These are phyloP conservation scores for Puccinia horiana DNA, from an alignment of 1,284 basidiomycete genomes.

Conservation along the genomic window DNA sequence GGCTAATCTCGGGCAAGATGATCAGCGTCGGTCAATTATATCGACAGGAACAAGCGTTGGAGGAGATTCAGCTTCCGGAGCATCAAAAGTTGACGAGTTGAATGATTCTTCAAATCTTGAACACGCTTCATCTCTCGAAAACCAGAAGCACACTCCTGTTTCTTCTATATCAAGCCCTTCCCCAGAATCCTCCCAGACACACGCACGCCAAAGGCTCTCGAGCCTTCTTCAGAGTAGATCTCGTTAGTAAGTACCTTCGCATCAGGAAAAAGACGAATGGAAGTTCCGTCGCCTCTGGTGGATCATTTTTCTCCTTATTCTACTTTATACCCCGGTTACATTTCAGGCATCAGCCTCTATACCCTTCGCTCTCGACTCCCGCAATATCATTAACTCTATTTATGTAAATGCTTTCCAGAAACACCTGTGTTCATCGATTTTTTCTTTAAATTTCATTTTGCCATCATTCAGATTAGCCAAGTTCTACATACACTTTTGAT, in stretches of 20 bases:
- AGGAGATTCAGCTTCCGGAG: neutral
- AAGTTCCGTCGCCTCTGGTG: neutral
- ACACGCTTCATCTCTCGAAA: neutral
- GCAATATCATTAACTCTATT: no score
- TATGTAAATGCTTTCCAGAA: no score
- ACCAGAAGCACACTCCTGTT: neutral
- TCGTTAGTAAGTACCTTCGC: neutral
- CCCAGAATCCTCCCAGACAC: neutral
- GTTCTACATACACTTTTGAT: neutral
- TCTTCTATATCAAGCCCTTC: neutral
- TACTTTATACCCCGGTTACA: no score
- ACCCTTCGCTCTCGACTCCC: no score
- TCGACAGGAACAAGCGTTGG: constrained; percentile 10
- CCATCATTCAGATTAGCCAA: neutral
- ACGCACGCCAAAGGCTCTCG: constrained; percentile 21
- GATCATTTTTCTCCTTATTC: neutral
- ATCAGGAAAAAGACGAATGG: no score
- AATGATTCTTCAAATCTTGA: neutral
- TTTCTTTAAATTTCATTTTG: neutral
- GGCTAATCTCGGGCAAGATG: constrained; percentile 1
- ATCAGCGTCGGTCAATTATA: neutral
- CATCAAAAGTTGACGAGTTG: neutral
- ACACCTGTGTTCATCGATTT: neutral
- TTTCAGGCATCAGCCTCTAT: no score
- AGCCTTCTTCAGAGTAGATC: constrained; percentile 18